Conservation (phyloP, 352 stramenopile species). For the Pythium biforme region DNA sequence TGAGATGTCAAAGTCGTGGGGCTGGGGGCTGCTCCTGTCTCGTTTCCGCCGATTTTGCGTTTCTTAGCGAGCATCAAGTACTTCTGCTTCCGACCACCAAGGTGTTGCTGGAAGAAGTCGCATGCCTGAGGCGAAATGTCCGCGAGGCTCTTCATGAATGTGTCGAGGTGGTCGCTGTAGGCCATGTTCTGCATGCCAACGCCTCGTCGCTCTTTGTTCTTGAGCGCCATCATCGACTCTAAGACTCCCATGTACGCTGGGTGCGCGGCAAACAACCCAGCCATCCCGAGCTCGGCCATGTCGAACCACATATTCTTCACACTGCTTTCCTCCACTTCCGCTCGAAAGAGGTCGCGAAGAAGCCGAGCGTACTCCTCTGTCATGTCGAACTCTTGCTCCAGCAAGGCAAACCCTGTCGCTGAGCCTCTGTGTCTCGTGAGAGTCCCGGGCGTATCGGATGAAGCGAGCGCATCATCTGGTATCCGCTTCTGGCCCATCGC, state of each 20-base stretch:
- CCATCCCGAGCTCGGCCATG: slow-evolving; percentile 66
- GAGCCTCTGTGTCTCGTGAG: not conserved
- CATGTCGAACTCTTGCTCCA: slow-evolving; percentile 28
- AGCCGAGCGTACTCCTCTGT: slow-evolving; percentile 18
- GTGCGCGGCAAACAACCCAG: slow-evolving; percentile 57
- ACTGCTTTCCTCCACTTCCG: slow-evolving; percentile 26
- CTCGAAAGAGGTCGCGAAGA: slow-evolving; percentile 23
- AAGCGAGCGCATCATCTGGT: not conserved
- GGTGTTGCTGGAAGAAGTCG: slow-evolving; percentile 70
- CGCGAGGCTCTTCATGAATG: slow-evolving; percentile 61
- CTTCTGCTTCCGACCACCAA: slow-evolving; percentile 62
- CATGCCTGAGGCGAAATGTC: slow-evolving; percentile 58
- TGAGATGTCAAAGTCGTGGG: not conserved
- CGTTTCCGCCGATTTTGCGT: slow-evolving; percentile 4
- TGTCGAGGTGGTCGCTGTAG: slow-evolving; percentile 62
- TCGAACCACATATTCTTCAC: slow-evolving; percentile 32
- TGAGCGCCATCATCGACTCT: slow-evolving; percentile 70
- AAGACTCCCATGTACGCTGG: slow-evolving; percentile 61
- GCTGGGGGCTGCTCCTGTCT: slow-evolving; percentile 13
- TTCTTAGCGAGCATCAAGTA: slow-evolving; percentile 39
- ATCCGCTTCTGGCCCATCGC: slow-evolving; percentile 3
- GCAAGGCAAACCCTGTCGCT: slow-evolving; percentile 7
- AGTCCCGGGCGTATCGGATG: not conserved
- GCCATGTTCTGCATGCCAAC: slow-evolving; percentile 83
- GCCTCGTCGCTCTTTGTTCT: slow-evolving; percentile 73